Base-by-base conservation (phyloP, 768 basidiomycete species). In the Serpula lacrymans region DNA sequence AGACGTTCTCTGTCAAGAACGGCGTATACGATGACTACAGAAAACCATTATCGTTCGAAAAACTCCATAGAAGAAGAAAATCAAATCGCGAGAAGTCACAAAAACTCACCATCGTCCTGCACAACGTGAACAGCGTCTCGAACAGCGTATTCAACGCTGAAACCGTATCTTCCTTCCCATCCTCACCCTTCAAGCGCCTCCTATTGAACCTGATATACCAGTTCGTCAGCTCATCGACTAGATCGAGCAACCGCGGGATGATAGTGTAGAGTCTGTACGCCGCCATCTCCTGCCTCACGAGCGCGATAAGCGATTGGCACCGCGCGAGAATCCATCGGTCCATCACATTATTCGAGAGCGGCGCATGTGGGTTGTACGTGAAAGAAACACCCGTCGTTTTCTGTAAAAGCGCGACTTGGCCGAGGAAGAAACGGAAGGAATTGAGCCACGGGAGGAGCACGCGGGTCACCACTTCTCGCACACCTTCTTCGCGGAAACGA, bases 131-230 rank as follows among this genome's bases (percentile, higher is more conserved):
- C 22, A 99, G 66, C 0, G 94, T 81, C 67, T 98, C 96, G 60
- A 97, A 97, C 29, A 99, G 70, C 17, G 96, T 97, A 60, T 98
- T 97, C 57, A 98, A 70, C 13, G 95, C 96, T 14, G 82, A 67
- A 12, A 80, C 58, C 6, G 93, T 93, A 53, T 98, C 95, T 48
- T 91, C 88, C 41, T 75, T 72, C 2, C 95, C 88, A 53, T 91
- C 86, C 61, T 95, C 89, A 32, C 96, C 96, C 74, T 99, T 99
- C 45, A 99, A 70, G 12, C 96, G 79, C 50, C 84, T 85, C 31
- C 96, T 83, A 66, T 99, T 99, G 71, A 98, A 98, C 34, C 96
- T 91, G 58, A 99, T 98, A 66, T 99, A 99, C 93, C 94, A 97
- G 60, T 99, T 99, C 16, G 96, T 99, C 44, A 98, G 74, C 62